Evolutionary conservation across 768 basidiomycete species (phyloP).

Genomic region (Lentinula edodes): DNA sequence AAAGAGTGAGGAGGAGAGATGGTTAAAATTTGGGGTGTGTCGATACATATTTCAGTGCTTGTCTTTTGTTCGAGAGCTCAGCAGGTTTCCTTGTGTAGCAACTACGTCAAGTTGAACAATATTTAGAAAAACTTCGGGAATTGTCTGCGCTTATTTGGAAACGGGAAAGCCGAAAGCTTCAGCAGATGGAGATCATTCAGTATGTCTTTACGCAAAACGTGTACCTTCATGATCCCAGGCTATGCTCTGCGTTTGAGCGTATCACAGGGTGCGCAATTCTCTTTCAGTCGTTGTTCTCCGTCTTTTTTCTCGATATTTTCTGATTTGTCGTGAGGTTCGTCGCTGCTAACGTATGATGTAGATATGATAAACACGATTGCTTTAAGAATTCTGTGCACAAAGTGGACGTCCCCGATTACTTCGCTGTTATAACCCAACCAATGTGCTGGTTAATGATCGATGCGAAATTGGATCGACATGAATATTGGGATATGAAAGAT

Average conservation of each 20-base stretch:
- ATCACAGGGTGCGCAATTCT: constrained; percentile 56
- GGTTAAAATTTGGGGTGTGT: constrained; percentile 74
- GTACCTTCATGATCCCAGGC: constrained; percentile 56
- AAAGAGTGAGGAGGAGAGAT: constrained; percentile 79
- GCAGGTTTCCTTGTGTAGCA: constrained; percentile 21
- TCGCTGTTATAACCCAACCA: constrained; percentile 75
- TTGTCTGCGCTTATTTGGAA: constrained; percentile 65
- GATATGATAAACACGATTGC: constrained; percentile 56
- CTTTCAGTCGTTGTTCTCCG: background rate
- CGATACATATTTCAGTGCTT: background rate
- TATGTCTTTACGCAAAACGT: constrained; percentile 57
- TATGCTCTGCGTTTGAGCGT: constrained; percentile 66
- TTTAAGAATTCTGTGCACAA: constrained; percentile 83
- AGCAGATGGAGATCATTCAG: constrained; percentile 61
- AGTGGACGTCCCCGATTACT: constrained; percentile 84
- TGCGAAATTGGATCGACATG: constrained; percentile 70
- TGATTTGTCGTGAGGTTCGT: background rate
- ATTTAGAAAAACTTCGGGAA: constrained; percentile 68
- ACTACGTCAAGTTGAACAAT: constrained; percentile 61
- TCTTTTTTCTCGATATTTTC: background rate
- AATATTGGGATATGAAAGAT: constrained; percentile 71
- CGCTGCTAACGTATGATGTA: background rate
- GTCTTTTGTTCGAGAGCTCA: background rate
- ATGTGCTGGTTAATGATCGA: constrained; percentile 90
- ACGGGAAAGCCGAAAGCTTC: constrained; percentile 78